These are phyloP conservation scores for Monosporozyma siamensis DNA, from an alignment of 805 yeast species.

Conservation along the genomic window DNA sequence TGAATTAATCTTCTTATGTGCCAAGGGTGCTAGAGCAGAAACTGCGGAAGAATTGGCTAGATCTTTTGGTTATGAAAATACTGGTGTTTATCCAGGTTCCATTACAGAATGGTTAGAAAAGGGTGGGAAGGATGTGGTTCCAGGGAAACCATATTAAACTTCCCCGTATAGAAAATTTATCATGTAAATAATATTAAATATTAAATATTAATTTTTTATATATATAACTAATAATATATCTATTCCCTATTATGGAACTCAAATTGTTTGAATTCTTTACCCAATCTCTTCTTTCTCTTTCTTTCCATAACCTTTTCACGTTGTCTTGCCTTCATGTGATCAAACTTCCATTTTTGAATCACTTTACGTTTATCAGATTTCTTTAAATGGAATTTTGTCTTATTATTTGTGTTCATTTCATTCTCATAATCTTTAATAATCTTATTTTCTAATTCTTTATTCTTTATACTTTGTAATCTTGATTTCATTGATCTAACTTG, in stretches of 20 bases:
- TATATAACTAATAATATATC: slow-evolving; percentile 1
- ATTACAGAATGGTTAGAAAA: slow-evolving; percentile 68
- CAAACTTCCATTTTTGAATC: slow-evolving; percentile 69
- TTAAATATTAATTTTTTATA: neutral
- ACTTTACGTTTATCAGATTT: slow-evolving; percentile 63
- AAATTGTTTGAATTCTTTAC: slow-evolving; percentile 60
- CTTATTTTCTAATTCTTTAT: slow-evolving; percentile 64
- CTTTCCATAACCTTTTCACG: slow-evolving; percentile 78
- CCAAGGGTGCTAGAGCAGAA: slow-evolving; percentile 84
- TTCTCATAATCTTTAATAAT: slow-evolving; percentile 54
- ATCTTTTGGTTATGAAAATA: slow-evolving; percentile 75
- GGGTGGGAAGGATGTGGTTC: slow-evolving; percentile 12
- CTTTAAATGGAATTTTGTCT: slow-evolving; percentile 50
- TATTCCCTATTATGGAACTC: slow-evolving; percentile 28
- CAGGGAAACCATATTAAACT: neutral
- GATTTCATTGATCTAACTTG: slow-evolving; percentile 57
- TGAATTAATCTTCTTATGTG: slow-evolving; percentile 81
- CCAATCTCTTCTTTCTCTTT: slow-evolving; percentile 76
- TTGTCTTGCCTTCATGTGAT: slow-evolving; percentile 58
- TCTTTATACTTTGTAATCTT: slow-evolving; percentile 55
- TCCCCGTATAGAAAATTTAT: too few species aligned
- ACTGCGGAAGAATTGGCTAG: slow-evolving; percentile 88
- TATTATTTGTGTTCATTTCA: slow-evolving; percentile 42
- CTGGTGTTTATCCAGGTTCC: slow-evolving; percentile 83
- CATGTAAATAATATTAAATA: slow-evolving; percentile 1